These are phyloP conservation scores for Fusarium sterilihyphosum DNA, from an alignment of 2,329 filamentous ascomycete genomes.

Conservation along the genomic window DNA sequence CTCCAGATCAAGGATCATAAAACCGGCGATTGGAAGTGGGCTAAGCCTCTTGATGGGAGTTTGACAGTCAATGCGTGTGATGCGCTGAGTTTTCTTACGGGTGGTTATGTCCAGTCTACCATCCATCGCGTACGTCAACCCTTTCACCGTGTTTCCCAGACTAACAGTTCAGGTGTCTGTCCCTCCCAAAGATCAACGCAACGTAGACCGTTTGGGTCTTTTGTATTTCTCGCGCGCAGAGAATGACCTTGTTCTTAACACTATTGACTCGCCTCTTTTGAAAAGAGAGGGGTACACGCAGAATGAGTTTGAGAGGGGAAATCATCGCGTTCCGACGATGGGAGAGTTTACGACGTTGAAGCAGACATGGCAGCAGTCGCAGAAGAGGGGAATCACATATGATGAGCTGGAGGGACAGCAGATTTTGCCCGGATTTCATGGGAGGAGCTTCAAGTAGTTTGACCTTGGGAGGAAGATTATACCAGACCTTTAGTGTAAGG, in stretches of 20 bases:
- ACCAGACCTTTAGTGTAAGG: accelerated
- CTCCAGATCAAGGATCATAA: slow-evolving; percentile 63
- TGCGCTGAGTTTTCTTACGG: slow-evolving; percentile 59
- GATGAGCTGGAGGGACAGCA: slow-evolving; percentile 44
- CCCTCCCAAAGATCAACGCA: slow-evolving; percentile 53
- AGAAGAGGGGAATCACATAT: slow-evolving; percentile 38
- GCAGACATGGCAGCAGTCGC: slow-evolving; percentile 48
- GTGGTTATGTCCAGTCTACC: slow-evolving; percentile 57
- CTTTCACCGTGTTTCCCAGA: accelerated
- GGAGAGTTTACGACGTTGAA: slow-evolving; percentile 51
- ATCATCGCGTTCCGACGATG: slow-evolving; percentile 48
- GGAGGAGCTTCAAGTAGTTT: neutral
- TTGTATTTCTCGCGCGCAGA: slow-evolving; percentile 61
- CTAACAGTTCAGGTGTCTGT: slow-evolving; percentile 43
- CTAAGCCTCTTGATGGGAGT: slow-evolving; percentile 58
- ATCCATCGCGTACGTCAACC: slow-evolving; percentile 48
- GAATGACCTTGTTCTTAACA: slow-evolving; percentile 51
- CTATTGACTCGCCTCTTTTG: slow-evolving; percentile 51
- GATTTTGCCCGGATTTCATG: slow-evolving; percentile 48
- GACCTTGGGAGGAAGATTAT: accelerated
- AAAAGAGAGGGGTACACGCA: slow-evolving; percentile 46
- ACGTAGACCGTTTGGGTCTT: slow-evolving; percentile 59
- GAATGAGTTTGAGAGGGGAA: slow-evolving; percentile 52
- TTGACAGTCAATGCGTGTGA: slow-evolving; percentile 64
- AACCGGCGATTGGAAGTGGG: slow-evolving; percentile 60